Percentiles rank a stretch among this genome's conserved stretches.
Conservation (phyloP, 208 protist species). For the Leishmania tarentolae region DNA sequence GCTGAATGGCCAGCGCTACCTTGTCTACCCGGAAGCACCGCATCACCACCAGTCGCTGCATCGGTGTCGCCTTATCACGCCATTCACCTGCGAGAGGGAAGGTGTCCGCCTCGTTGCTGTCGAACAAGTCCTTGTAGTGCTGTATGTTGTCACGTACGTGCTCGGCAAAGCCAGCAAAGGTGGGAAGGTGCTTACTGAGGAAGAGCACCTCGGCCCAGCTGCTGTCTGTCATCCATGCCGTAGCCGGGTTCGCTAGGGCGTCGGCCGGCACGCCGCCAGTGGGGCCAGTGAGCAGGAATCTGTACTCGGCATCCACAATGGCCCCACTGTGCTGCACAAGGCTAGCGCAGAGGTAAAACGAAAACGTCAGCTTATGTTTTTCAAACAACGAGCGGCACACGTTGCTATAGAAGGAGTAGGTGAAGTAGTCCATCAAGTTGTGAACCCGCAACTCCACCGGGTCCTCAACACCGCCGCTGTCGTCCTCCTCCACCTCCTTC, state of each 20-base stretch:
- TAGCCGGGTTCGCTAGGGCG: slow-evolving; percentile 82
- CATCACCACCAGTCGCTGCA: slow-evolving; percentile 95
- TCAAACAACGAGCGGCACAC: slow-evolving; percentile 99
- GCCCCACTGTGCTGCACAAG: slow-evolving; percentile 82
- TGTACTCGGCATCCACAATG: slow-evolving; percentile 89
- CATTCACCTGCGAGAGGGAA: slow-evolving; percentile 86
- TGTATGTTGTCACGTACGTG: slow-evolving; percentile 80
- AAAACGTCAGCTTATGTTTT: slow-evolving; percentile 98
- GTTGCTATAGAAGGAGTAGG: slow-evolving; percentile 97
- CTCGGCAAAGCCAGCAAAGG: slow-evolving; percentile 81
- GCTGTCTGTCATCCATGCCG: slow-evolving; percentile 93
- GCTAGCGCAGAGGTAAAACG: slow-evolving; percentile 94
- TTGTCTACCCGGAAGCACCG: slow-evolving; percentile 97
- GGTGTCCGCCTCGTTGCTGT: slow-evolving; percentile 79
- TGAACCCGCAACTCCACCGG: slow-evolving; percentile 81
- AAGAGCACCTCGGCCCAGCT: slow-evolving; percentile 95
- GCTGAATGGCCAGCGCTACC: slow-evolving; percentile 93
- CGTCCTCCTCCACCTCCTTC: slow-evolving; percentile 23
- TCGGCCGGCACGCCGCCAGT: slow-evolving; percentile 54
- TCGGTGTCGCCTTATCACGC: slow-evolving; percentile 71
- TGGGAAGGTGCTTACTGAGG: slow-evolving; percentile 68
- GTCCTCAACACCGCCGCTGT: slow-evolving; percentile 31
- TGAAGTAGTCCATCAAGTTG: slow-evolving; percentile 96
- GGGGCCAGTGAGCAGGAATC: slow-evolving; percentile 91
- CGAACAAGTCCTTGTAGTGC: slow-evolving; percentile 94